Base-by-base conservation (phyloP, 73 alveolate species). In the Paramecium tetraurelia region DNA sequence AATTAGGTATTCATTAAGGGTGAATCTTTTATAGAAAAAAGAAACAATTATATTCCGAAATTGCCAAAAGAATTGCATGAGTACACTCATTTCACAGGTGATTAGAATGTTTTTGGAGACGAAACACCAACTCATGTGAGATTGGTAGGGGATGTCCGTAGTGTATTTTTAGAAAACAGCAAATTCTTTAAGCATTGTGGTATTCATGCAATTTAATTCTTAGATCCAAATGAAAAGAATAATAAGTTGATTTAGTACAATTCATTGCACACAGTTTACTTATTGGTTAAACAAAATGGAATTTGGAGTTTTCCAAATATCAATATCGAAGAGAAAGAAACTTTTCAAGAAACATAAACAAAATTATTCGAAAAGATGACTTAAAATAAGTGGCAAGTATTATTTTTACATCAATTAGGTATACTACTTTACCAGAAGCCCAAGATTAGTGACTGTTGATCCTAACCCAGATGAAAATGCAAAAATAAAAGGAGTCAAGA, bases 51-150 rank as follows among this genome's bases (percentile, higher is more conserved):
- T 21, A 80, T 80, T 4, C 1, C 76, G 20, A 80, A 48, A 80
- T 80, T 80, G 50, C 90, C 70, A 41, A 80, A 80, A 80, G 90
- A 80, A 41, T 40, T 80, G 58, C 57, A 80, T 80, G 90, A 80
- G 16, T 80, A 31, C 27, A 41, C 43, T n/a, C 70, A 80, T 43
- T 46, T 11, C 16, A 41, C 46, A 44, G 70, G 70, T 4, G 90
- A 80, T 21, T 12, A 41, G 14, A 46, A 41, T 44, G 76, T 40
- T 43, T 27, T 63, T 27, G 84, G 46, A 63, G 90, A 80, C 24
- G 76, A 80, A 0, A 18, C 36, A 2, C 57, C 75, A 44, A n/a
- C 90, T 7, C 90, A 80, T 80, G 76, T 44, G 4, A 80, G 75
- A 48, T 43, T 44, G 12, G 72, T 44, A 20, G 90, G 90, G n/a